Base-by-base conservation (phyloP, 345 rosid genomes). In the Euphorbia lathyris region DNA sequence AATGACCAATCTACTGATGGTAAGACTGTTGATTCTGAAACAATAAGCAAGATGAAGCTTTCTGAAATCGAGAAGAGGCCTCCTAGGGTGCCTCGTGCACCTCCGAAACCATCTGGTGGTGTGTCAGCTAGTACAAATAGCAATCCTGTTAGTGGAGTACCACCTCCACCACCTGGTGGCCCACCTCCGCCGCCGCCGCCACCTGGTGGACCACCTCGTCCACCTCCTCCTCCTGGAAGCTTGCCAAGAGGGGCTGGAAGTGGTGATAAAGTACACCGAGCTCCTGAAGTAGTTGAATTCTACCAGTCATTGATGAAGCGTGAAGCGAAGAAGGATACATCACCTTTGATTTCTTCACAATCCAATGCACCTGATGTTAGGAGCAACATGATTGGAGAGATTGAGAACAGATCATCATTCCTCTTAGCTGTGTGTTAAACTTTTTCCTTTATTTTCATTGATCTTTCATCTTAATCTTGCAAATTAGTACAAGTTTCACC, bases 291-390 rank as follows among this genome's bases (percentile, higher is more conserved):
- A 9, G 98, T 95, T 70, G 97, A 95, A 81, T 92, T 90, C 83
- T 95, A 95, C 83, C 98, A 95, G 67, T 43, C 90, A 36, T 77
- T 95, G 88, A 95, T 95, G 98, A 95, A 90, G 82, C 98, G 99
- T 22, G 99, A 90, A 76, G 80, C 97, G 23, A 90, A 90, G 89
- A 95, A 88, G 86, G 97, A 95, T 48, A 69, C 90, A 56, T 52
- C 91, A 50, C 82, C 88, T 71, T 77, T 95, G 76, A 68, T 81
- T 78, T 83, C 92, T 80, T 71, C 97, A 55, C 71, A 92, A 74
- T 83, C 92, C 48, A 90, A 86, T 70, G 77, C 81, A 55, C 75
- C 91, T 36, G 87, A 83, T 83, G 97, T 96, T 72, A 83, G 96
- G 86, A 92, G 79, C 89, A 90, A 84, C 79, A 92, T 95, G 97